Evolutionary conservation across 768 basidiomycete genomes (phyloP).

Genomic region (Collybia nuda): DNA sequence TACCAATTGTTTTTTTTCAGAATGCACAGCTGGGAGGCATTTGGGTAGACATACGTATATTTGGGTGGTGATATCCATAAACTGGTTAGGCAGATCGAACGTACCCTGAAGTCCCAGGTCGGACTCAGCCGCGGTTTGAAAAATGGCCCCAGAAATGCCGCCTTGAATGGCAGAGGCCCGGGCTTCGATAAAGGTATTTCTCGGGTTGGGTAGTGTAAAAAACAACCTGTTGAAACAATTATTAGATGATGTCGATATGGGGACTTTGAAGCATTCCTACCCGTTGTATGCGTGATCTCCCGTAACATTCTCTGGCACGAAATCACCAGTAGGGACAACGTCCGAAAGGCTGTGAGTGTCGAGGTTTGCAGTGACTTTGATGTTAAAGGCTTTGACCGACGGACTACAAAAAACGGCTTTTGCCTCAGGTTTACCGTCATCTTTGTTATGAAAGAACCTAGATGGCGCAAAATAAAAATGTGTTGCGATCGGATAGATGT

Average conservation of each 20-base stretch:
- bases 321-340: slow-evolving; percentile 30
- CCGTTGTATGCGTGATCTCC: slow-evolving; percentile 58
- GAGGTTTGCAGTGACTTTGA: slow-evolving; percentile 42
- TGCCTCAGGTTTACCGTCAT: slow-evolving; percentile 34
- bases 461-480: neutral
- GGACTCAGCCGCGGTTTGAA: slow-evolving; percentile 44
- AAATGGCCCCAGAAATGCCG: slow-evolving; percentile 63
- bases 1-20: slow-evolving; percentile 35
- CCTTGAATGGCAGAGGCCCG: slow-evolving; percentile 47
- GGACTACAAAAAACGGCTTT: slow-evolving; percentile 61
- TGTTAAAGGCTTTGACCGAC: slow-evolving; percentile 40
- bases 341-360: slow-evolving; percentile 38
- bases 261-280: slow-evolving; percentile 28
- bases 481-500: slow-evolving; percentile 19
- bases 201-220: slow-evolving; percentile 29
- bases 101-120: slow-evolving; percentile 39
- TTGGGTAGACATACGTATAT: slow-evolving; percentile 50
- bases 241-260: neutral
- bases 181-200: slow-evolving; percentile 47
- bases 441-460: slow-evolving; percentile 39
- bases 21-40: neutral
- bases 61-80: slow-evolving; percentile 47
- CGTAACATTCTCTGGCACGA: slow-evolving; percentile 38
- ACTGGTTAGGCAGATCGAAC: slow-evolving; percentile 50
- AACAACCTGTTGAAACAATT: slow-evolving; percentile 31